phyloP scores from a whole-genome alignment of 768 basidiomycete genomes.

The Podaxis sp. region DNA sequence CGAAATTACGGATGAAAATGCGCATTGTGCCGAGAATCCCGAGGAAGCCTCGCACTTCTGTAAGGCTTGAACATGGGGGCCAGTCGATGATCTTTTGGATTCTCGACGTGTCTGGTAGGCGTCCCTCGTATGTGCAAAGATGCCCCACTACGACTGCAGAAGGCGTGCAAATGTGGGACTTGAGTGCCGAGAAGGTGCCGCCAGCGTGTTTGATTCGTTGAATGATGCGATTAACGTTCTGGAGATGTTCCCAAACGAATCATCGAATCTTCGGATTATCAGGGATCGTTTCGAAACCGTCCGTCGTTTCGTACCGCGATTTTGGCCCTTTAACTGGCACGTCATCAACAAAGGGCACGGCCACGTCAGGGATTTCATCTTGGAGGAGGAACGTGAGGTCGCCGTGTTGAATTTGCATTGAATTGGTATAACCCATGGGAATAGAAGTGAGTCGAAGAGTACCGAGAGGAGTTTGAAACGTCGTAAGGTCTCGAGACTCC shows the following conservation, averaged over 20 bases:
- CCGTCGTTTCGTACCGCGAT: conserved; percentile 25
- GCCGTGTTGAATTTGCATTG: conserved; percentile 32
- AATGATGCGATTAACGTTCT: conserved; percentile 7
- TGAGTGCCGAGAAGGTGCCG: conserved; percentile 31
- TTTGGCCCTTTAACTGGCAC: conserved; percentile 30
- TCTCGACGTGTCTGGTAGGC: conserved; percentile 20
- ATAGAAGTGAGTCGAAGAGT: conserved; percentile 30
- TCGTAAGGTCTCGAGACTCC: conserved; percentile 30
- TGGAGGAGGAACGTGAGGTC: conserved; percentile 31
- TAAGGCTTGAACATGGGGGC: conserved; percentile 20
- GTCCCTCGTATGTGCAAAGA: conserved; percentile 31
- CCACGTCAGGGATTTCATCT: conserved; percentile 26
- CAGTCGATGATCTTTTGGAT: conserved; percentile 24
- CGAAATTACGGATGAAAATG: conserved; percentile 28
- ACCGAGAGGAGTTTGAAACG: conserved; percentile 38
- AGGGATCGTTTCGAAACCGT: neutral
- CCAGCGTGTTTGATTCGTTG: conserved; percentile 28
- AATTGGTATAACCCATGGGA: conserved; percentile 42
- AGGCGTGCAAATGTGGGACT: conserved; percentile 16
- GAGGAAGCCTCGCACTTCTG: conserved; percentile 26
- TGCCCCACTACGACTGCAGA: conserved; percentile 25
- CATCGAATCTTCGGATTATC: conserved; percentile 8
- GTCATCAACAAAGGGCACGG: conserved; percentile 31
- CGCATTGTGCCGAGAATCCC: neutral
- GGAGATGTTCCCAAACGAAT: conserved; percentile 33